Percentiles rank a stretch among this genome's conserved stretches.
phyloP scores from a whole-genome alignment of 78 protist genomes.

The Thecamonas trahens region DNA sequence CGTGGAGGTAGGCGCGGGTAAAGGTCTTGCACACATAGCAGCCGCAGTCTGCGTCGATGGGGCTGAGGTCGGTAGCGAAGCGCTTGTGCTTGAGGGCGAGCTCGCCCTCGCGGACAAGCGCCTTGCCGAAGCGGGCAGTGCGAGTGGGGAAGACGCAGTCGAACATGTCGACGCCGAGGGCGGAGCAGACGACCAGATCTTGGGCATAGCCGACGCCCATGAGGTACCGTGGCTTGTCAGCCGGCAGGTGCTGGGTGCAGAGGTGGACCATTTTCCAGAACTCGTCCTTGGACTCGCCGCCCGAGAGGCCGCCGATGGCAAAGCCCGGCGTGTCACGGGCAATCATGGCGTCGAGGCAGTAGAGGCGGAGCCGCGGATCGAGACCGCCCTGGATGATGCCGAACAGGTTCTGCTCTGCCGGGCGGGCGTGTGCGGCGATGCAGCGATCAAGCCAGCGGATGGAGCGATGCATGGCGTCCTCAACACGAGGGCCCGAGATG shows the following conservation, averaged over 20 bases:
- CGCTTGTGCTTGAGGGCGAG: background rate
- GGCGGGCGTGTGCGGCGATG: slow-evolving; percentile 67
- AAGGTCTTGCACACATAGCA: slow-evolving; percentile 45
- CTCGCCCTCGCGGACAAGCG: slow-evolving; percentile 38
- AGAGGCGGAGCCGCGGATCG: slow-evolving; percentile 49
- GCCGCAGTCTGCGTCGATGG: slow-evolving; percentile 33
- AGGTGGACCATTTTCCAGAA: slow-evolving; percentile 48
- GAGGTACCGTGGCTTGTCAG: slow-evolving; percentile 76
- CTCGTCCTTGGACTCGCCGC: slow-evolving; percentile 86
- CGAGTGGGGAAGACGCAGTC: slow-evolving; percentile 97
- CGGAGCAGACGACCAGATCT: slow-evolving; percentile 87
- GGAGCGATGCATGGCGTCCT: slow-evolving; percentile 87
- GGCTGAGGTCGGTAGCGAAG: slow-evolving; percentile 11
- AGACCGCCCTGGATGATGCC: slow-evolving; percentile 91
- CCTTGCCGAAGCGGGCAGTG: slow-evolving; percentile 88
- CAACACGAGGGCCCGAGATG: slow-evolving; percentile 62
- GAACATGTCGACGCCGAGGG: slow-evolving; percentile 95
- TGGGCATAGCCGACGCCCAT: slow-evolving; percentile 98
- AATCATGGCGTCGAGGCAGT: slow-evolving; percentile 54
- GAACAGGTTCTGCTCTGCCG: slow-evolving; percentile 65
- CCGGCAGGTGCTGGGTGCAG: slow-evolving; percentile 72
- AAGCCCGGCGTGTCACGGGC: slow-evolving; percentile 80
- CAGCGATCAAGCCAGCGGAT: slow-evolving; percentile 96
- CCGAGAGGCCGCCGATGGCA: slow-evolving; percentile 93
- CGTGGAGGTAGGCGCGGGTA: slow-evolving; percentile 72